Conservation (phyloP, 768 basidiomycete genomes). For the Sporobolomyces pararoseus region DNA sequence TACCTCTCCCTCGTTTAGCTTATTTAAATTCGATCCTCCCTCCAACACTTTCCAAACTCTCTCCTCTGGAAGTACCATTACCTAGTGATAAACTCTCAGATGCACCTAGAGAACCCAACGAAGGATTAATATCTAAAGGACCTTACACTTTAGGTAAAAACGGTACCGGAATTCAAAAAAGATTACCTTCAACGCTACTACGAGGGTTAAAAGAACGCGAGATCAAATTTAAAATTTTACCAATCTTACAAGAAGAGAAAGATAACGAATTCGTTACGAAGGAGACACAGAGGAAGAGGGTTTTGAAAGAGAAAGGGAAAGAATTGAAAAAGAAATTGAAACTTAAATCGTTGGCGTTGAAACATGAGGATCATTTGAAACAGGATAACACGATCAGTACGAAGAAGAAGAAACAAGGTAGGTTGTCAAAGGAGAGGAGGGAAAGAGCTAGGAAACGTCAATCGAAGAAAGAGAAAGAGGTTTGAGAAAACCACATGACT, state of each 20-base stretch:
- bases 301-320: neutral
- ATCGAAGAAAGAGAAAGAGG: neutral
- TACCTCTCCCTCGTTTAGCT: constrained; percentile 38
- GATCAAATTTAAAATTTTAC: neutral
- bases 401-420: constrained; percentile 4
- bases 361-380: neutral
- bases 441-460: constrained; percentile 17
- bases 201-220: too few relatives aligned
- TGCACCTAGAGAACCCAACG: neutral
- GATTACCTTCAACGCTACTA: too few relatives aligned
- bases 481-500: too few relatives aligned
- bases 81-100: too few relatives aligned
- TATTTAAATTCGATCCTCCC: constrained; percentile 36
- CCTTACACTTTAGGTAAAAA: neutral
- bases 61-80: constrained; percentile 7
- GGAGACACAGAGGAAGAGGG: neutral
- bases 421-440: constrained; percentile 15
- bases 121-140: neutral
- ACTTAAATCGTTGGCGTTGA: neutral
- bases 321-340: neutral
- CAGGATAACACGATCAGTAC: neutral
- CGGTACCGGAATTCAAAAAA: neutral
- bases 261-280: neutral
- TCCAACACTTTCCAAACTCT: neutral
- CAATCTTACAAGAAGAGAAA: neutral